Evolutionary conservation across 192 early-diverging fungal species (phyloP).

Genomic region (Backusella circina): DNA sequence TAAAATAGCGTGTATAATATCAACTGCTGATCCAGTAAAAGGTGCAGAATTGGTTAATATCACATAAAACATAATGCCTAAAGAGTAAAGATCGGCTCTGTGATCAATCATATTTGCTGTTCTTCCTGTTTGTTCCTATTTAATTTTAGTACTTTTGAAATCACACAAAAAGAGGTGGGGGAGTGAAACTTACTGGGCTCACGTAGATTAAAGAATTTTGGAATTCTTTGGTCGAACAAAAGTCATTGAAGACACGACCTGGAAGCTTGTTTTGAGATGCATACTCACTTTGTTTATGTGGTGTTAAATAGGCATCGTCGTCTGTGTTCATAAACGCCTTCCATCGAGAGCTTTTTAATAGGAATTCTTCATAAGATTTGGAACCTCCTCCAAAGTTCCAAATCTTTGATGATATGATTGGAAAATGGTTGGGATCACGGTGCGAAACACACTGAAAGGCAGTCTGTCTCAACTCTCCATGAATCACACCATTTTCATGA

Average conservation of each 20-base stretch:
- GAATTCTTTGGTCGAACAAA: background rate
- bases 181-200: constrained; percentile 13
- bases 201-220: constrained; percentile 7
- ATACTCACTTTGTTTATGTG: background rate
- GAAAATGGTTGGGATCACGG: background rate
- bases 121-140: constrained; percentile 25
- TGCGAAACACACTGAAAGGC: constrained; percentile 2
- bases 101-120: constrained; percentile 22
- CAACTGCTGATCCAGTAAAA: constrained; percentile 16
- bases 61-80: constrained; percentile 25
- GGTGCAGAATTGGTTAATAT: constrained; percentile 10
- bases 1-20: constrained; percentile 11
- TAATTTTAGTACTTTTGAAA: background rate
- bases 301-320: background rate
- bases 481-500: constrained; percentile 17
- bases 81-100: constrained; percentile 24
- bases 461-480: constrained; percentile 12
- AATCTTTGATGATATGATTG: background rate
- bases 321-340: background rate
- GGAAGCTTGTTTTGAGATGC: background rate
- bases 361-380: constrained; percentile 17
- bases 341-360: constrained; percentile 10
- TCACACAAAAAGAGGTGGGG: background rate
- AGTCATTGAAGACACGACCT: background rate
- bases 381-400: constrained; percentile 20